A percentile compares a stretch with the other conserved stretches of the same genome.
Evolutionary conservation across 805 yeast genomes (phyloP).

Genomic region (Metschnikowia peoriensis): DNA sequence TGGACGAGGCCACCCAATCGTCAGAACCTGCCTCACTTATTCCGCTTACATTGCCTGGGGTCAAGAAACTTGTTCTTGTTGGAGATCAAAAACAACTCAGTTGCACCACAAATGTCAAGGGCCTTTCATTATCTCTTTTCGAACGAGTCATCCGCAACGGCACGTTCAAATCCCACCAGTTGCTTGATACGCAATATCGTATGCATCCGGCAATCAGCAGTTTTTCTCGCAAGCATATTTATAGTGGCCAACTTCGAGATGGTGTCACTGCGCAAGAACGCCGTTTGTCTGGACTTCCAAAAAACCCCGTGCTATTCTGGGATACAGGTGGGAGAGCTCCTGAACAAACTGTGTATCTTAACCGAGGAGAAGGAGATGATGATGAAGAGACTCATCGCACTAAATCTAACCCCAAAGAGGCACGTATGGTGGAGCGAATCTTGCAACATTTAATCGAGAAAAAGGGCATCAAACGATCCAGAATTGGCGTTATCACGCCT

Average conservation of each 20-base stretch:
- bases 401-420: constrained; percentile 56
- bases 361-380: constrained; percentile 38
- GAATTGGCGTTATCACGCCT: constrained; percentile 68
- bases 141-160: constrained; percentile 66
- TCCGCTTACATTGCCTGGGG: constrained; percentile 65
- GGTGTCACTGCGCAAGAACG: constrained; percentile 60
- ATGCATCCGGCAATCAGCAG: constrained; percentile 65
- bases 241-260: constrained; percentile 48
- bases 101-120: constrained; percentile 66
- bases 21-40: constrained; percentile 71
- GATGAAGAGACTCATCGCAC: constrained; percentile 56
- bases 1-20: constrained; percentile 80
- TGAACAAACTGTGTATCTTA: constrained; percentile 46
- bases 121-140: constrained; percentile 63
- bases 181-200: constrained; percentile 69
- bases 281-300: constrained; percentile 41
- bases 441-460: constrained; percentile 52
- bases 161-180: constrained; percentile 56
- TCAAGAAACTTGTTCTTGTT: constrained; percentile 64
- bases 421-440: constrained; percentile 43
- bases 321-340: constrained; percentile 49
- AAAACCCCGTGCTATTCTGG: constrained; percentile 58
- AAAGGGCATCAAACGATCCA: constrained; percentile 46
- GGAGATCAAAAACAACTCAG: constrained; percentile 78
- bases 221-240: constrained; percentile 54